Conservation (phyloP, 176 grass and related monocot species). For the Oryza punctata region DNA sequence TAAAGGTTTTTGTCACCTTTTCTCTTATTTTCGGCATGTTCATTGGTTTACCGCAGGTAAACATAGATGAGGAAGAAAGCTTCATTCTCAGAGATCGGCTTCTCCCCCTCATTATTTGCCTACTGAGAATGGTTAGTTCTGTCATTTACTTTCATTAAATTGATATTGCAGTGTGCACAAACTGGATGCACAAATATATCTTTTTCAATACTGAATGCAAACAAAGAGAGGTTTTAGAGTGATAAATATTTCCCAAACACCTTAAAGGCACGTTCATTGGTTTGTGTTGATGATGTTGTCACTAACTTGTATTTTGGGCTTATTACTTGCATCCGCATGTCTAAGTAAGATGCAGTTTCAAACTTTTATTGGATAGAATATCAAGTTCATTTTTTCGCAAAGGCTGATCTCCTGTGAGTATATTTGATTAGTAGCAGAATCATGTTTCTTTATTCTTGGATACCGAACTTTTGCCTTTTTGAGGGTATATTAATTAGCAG, state of each 20-base stretch:
- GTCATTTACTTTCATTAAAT: conserved; percentile 11
- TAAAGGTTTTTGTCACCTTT: not conserved
- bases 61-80: conserved; percentile 68
- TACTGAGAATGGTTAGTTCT: conserved; percentile 83
- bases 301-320: not conserved
- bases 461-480: not conserved
- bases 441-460: conserved; percentile 24
- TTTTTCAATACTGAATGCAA: conserved; percentile 14
- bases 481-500: not conserved
- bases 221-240: not conserved
- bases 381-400: conserved; percentile 3
- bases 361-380: not conserved
- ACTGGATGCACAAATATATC: not conserved
- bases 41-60: conserved; percentile 50
- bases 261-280: not conserved
- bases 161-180: conserved; percentile 20
- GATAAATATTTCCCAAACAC: not conserved
- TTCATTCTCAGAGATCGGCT: conserved; percentile 80
- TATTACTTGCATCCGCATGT: not conserved
- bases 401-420: not conserved
- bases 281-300: not conserved
- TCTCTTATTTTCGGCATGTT: conserved; percentile 29
- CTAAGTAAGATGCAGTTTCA: not conserved
- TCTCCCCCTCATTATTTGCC: conserved; percentile 92
- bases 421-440: not conserved